Percentiles rank a stretch among this genome's conserved stretches.
phyloP scores from a whole-genome alignment of 768 basidiomycete species.

The Leucocoprinus sp. region DNA sequence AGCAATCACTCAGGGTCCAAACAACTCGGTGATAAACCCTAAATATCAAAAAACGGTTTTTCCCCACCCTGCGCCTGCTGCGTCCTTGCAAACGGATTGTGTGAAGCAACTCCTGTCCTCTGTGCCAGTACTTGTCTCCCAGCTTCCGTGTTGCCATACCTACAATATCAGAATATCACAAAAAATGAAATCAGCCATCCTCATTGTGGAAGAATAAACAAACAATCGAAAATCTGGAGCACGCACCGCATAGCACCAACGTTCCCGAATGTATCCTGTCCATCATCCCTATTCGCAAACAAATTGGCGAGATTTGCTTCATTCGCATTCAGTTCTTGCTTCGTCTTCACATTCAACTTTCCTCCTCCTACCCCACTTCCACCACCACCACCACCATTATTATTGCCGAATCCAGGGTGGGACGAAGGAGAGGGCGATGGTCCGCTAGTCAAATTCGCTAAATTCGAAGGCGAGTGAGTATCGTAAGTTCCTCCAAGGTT shows the following conservation, averaged over 20 bases:
- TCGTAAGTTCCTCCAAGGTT: slow-evolving; percentile 66
- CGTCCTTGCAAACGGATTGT: slow-evolving; percentile 64
- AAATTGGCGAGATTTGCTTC: slow-evolving; percentile 73
- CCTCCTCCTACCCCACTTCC: slow-evolving; percentile 22
- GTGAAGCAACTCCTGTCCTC: slow-evolving; percentile 34
- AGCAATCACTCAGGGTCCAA: no score
- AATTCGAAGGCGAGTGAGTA: slow-evolving; percentile 37
- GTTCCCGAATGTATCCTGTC: slow-evolving; percentile 95
- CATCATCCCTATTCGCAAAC: slow-evolving; percentile 86
- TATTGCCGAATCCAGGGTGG: slow-evolving; percentile 8
- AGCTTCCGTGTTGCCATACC: slow-evolving; percentile 54
- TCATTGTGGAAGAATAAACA: background rate
- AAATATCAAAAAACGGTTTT: slow-evolving; percentile 79
- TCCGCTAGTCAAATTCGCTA: slow-evolving; percentile 32
- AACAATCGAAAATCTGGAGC: no score
- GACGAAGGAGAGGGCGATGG: slow-evolving; percentile 30
- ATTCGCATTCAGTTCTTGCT: slow-evolving; percentile 42
- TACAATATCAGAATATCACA: slow-evolving; percentile 14
- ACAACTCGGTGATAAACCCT: slow-evolving; percentile 11
- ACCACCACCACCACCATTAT: background rate
- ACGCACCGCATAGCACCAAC: slow-evolving; percentile 60
- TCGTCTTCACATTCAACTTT: slow-evolving; percentile 32
- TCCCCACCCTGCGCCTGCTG: slow-evolving; percentile 52
- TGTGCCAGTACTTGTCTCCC: slow-evolving; percentile 36
- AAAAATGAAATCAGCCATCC: background rate